Conservation (phyloP, 2,329 filamentous ascomycete species). For the Cladosporium sp. region DNA sequence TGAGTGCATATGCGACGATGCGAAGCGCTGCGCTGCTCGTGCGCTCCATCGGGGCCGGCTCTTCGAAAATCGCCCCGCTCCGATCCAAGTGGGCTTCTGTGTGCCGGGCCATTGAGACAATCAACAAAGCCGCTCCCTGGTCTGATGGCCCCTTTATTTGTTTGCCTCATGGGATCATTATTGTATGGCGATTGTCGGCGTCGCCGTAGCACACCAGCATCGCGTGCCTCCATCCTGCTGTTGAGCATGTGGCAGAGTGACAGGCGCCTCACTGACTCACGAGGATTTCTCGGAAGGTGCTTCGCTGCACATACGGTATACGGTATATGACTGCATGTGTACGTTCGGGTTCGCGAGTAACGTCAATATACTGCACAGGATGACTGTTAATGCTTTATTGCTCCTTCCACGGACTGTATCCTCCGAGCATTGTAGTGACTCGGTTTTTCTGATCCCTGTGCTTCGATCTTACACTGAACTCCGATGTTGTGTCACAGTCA, state of each 20-base stretch:
- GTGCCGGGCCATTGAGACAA: not conserved
- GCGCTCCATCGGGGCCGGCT: not conserved
- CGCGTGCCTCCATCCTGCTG: too few species aligned
- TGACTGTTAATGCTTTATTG: not conserved
- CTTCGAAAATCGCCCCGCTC: not conserved
- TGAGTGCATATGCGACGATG: not conserved
- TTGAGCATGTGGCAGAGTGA: too few species aligned
- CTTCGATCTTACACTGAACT: too few species aligned
- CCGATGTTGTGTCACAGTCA: too few species aligned
- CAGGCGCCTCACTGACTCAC: not conserved
- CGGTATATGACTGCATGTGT: not conserved
- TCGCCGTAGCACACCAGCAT: too few species aligned
- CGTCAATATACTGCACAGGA: not conserved
- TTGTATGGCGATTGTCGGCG: too few species aligned
- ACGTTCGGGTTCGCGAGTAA: not conserved
- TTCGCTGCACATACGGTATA: too few species aligned
- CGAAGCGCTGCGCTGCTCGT: not conserved
- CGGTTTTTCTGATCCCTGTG: too few species aligned
- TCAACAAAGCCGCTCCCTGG: not conserved
- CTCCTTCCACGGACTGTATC: too few species aligned
- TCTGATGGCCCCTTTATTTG: not conserved
- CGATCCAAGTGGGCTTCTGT: not conserved
- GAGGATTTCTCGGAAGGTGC: not conserved
- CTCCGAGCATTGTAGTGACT: too few species aligned
- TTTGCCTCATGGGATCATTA: too few species aligned